Conservation (phyloP, 2,329 filamentous ascomycete genomes). For the Colletotrichum godetiae region DNA sequence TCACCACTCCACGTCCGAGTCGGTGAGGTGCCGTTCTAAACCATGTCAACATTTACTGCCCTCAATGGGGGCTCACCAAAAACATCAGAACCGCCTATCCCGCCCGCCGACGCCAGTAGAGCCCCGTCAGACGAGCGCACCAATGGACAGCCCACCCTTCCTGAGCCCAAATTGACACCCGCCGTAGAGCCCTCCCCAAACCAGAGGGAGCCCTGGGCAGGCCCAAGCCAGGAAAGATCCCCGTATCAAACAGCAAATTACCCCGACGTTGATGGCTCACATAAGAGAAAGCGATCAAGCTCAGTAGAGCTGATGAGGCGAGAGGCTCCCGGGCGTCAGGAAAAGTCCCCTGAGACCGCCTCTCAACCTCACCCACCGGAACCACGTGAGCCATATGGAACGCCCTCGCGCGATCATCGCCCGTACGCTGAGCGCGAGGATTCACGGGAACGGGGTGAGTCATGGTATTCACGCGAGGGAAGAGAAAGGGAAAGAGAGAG, state of each 20-base stretch:
- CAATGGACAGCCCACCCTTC: slow-evolving; percentile 37
- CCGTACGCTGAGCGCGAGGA: slow-evolving; percentile 55
- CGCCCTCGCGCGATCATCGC: slow-evolving; percentile 58
- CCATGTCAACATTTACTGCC: slow-evolving; percentile 64
- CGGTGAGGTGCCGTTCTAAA: slow-evolving; percentile 34
- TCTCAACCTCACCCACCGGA: slow-evolving; percentile 47
- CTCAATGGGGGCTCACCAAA: slow-evolving; percentile 64
- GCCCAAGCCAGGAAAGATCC: slow-evolving; percentile 53
- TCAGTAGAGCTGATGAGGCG: slow-evolving; percentile 63
- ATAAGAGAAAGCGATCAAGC: slow-evolving; percentile 78
- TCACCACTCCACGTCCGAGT: slow-evolving; percentile 32
- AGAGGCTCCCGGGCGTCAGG: slow-evolving; percentile 45
- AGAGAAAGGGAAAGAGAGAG: slow-evolving; percentile 59
- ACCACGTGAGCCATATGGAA: slow-evolving; percentile 55
- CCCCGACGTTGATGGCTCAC: slow-evolving; percentile 59
- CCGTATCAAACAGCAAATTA: slow-evolving; percentile 53
- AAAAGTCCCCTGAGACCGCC: slow-evolving; percentile 48
- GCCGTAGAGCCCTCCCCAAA: slow-evolving; percentile 41
- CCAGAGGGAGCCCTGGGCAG: slow-evolving; percentile 56
- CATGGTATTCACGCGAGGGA: slow-evolving; percentile 60
- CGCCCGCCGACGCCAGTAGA: slow-evolving; percentile 44
- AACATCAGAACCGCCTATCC: slow-evolving; percentile 49
- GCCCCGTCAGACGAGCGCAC: slow-evolving; percentile 48
- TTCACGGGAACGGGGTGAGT: slow-evolving; percentile 56
- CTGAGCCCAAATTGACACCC: slow-evolving; percentile 39